Conservation (phyloP, 371 early-diverging fungal species). For the Syncephalis fuscata region DNA sequence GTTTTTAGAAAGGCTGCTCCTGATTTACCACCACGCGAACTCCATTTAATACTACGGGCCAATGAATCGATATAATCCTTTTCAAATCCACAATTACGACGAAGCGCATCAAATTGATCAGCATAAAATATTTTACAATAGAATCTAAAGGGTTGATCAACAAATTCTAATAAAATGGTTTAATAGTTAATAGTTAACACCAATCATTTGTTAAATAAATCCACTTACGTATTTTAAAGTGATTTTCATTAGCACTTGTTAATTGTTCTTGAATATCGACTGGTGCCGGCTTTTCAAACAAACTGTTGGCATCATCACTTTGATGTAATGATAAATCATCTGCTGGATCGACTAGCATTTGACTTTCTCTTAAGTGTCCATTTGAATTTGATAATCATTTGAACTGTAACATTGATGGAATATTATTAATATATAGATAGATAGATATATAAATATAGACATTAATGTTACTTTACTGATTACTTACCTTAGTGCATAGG, state of each 20-base stretch:
- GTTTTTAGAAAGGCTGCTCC: constrained; percentile 86
- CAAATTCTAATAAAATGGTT: too few species aligned
- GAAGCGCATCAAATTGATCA: constrained; percentile 80
- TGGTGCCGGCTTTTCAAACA: background rate
- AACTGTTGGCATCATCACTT: background rate
- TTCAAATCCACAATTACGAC: constrained; percentile 68
- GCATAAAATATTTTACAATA: constrained; percentile 83
- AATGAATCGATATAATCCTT: constrained; percentile 70
- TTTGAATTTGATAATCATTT: background rate
- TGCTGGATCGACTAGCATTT: constrained; percentile 16
- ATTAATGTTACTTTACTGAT: background rate
- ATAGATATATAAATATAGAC: background rate
- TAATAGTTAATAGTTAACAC: too few species aligned
- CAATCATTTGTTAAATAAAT: too few species aligned
- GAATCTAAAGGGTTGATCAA: constrained; percentile 17
- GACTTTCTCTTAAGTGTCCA: background rate
- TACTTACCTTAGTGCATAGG: constrained; percentile 48
- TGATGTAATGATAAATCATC: constrained; percentile 15
- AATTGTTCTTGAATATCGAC: too few species aligned
- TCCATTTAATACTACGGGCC: constrained; percentile 68
- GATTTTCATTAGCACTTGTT: too few species aligned
- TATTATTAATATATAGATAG: background rate
- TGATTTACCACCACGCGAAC: constrained; percentile 79
- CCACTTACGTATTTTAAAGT: too few species aligned
- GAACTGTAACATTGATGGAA: background rate